Evolutionary conservation across 495 filamentous ascomycete species (phyloP), one percentile per base, ranked within the genome.

Genomic region (Hyaloscypha variabilis): DNA sequence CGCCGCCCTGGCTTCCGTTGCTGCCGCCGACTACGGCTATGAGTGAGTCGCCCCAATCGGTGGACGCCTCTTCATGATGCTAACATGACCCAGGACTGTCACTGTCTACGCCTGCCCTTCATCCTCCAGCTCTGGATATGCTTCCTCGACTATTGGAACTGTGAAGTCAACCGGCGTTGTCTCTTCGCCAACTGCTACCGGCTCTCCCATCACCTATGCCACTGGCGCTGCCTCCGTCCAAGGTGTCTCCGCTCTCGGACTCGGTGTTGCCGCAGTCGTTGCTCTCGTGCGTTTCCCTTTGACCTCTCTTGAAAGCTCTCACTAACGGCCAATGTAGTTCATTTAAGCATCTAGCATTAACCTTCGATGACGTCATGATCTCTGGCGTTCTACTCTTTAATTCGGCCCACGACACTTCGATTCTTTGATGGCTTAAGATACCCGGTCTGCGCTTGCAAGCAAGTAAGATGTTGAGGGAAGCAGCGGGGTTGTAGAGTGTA

Each of bases 181-280:
- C 8, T 59, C 56, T 28, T 60, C 56, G 2, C 50, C 71, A 26
- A 69, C 63, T 31, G 1, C 63, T 6, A 71, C 68, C 50, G 64
- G 68, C 14, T 62, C 56, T 39, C 71, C 68, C 34, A 72, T 72
- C 42, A 50, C 68, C 57, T 67, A 58, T n/a, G 62, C 54, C 23
- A 70, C 58, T 28, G 71, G 69, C 58, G 71, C 71, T 31, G 71
- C 63, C 53, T 71, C 71, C 60, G 25, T 71, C 3, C 66, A 71
- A 31, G 63, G 71, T 57, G 64, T 64, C 53, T 67, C 71, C 29
- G 66, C 63, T 26, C 51, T 71, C 53, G 68, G 66, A 51, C 59
- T 70, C 59, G 50, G 68, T 39, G 62, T 73, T 64, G 71, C 69
- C 58, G 71, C 66, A 53, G 68, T 61, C 68, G 56, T 73, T 42